phyloP scores from a whole-genome alignment of 2,329 filamentous ascomycete genomes.

The Exophiala calicioides region DNA sequence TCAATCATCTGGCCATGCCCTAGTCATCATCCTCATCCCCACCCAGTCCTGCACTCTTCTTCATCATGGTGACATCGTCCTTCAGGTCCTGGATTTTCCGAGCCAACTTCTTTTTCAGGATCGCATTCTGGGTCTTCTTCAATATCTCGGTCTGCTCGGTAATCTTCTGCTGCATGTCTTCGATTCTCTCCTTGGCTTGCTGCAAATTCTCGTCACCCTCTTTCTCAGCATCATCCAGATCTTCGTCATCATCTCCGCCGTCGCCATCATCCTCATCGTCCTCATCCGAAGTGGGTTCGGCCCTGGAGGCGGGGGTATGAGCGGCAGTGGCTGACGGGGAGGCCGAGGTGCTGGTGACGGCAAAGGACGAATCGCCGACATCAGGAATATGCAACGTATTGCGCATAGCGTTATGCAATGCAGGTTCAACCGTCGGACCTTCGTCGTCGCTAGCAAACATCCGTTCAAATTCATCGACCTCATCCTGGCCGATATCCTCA shows the following conservation, averaged over 20 bases:
- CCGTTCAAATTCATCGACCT: slow-evolving; percentile 34
- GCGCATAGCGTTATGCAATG: too few species aligned
- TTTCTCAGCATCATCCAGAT: slow-evolving; percentile 45
- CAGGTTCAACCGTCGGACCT: slow-evolving; percentile 31
- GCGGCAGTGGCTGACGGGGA: slow-evolving; percentile 32
- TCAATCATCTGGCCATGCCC: not conserved
- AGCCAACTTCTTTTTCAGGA: slow-evolving; percentile 42
- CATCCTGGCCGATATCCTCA: slow-evolving; percentile 39
- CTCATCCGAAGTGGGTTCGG: slow-evolving; percentile 32
- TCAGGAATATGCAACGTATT: slow-evolving; percentile 30
- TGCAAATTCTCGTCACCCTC: slow-evolving; percentile 37
- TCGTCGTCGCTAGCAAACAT: slow-evolving; percentile 37
- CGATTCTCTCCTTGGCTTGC: slow-evolving; percentile 43
- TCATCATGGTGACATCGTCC: slow-evolving; percentile 30
- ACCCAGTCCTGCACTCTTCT: slow-evolving; percentile 26
- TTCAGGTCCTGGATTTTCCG: slow-evolving; percentile 40
- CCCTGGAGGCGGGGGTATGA: slow-evolving; percentile 29
- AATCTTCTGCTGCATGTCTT: slow-evolving; percentile 47
- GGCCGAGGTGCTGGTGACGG: slow-evolving; percentile 29
- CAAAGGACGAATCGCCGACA: slow-evolving; percentile 32
- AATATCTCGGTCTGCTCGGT: slow-evolving; percentile 46
- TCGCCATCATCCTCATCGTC: slow-evolving; percentile 37
- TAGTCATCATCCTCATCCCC: slow-evolving; percentile 31
- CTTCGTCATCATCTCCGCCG: slow-evolving; percentile 44
- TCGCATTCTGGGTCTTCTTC: slow-evolving; percentile 29